Evolutionary conservation across 805 yeast genomes (phyloP).

Genomic region (Aciculoconidium aculeatum): DNA sequence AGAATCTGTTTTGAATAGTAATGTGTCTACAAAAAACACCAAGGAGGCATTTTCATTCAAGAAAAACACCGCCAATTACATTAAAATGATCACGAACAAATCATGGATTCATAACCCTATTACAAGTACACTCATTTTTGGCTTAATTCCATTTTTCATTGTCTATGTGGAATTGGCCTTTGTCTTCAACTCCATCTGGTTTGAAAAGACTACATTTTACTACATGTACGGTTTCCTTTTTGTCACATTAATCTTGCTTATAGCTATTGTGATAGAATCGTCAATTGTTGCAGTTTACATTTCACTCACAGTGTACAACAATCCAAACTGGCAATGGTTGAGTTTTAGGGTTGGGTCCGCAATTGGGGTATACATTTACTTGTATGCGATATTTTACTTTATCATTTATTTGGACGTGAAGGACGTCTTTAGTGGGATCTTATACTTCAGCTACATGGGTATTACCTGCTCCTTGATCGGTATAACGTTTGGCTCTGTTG

Average conservation of each 20-base stretch:
- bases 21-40: background rate
- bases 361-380: conserved; percentile 64
- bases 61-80: conserved; percentile 4
- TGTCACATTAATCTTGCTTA: conserved; percentile 51
- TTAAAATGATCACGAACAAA: conserved; percentile 3
- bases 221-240: conserved; percentile 76
- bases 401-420: conserved; percentile 50
- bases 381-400: conserved; percentile 65
- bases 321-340: conserved; percentile 79
- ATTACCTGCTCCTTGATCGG: conserved; percentile 59
- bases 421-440: conserved; percentile 59
- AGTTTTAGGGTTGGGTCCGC: conserved; percentile 65
- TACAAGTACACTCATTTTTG: conserved; percentile 44
- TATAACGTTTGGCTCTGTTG: conserved; percentile 69
- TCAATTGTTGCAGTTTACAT: conserved; percentile 65
- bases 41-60: conserved; percentile 4
- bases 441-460: conserved; percentile 69
- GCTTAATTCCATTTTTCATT: conserved; percentile 72
- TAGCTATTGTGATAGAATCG: conserved; percentile 63
- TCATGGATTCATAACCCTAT: conserved; percentile 20
- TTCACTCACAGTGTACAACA: conserved; percentile 47
- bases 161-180: conserved; percentile 74
- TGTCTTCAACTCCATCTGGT: conserved; percentile 72
- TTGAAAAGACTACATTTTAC: conserved; percentile 71
- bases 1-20: conserved; percentile 13